A percentile compares a stretch with the other conserved stretches of the same genome.
Evolutionary conservation across 2,329 filamentous ascomycete species (phyloP).

Genomic region (Colletotrichum sp.): DNA sequence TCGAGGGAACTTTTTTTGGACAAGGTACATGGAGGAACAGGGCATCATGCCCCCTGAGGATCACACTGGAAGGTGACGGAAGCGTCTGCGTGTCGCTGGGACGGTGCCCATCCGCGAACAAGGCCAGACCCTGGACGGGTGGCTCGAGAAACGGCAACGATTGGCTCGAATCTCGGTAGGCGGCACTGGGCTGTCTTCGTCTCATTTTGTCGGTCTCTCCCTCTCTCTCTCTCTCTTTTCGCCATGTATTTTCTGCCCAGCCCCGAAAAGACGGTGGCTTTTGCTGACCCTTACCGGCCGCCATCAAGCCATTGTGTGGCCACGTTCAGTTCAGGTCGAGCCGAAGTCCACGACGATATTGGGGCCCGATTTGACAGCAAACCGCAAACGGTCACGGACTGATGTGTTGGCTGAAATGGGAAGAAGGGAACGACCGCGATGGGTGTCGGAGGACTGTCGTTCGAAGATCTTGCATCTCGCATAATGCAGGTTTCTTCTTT

Average conservation of each 20-base stretch:
- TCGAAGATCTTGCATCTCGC: not conserved
- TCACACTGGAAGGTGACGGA: constrained; percentile 12
- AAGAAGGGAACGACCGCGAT: not conserved
- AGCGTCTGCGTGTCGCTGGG: constrained; percentile 17
- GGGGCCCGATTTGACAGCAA: not conserved
- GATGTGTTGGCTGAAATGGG: not conserved
- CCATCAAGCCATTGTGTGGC: not conserved
- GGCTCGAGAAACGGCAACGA: not conserved
- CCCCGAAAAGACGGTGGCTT: not conserved
- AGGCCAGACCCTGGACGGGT: constrained; percentile 14
- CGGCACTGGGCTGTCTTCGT: constrained; percentile 11
- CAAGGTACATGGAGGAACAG: not conserved
- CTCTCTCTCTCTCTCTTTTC: not conserved
- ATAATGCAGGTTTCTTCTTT: not conserved
- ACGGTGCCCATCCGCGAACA: not conserved
- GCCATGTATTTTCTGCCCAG: not conserved
- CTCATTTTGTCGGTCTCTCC: constrained; percentile 7
- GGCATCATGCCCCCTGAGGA: not conserved
- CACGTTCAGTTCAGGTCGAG: not conserved
- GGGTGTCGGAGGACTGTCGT: not conserved
- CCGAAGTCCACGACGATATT: not conserved
- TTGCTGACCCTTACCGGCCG: not conserved
- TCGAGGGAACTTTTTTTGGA: not conserved
- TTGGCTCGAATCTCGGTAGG: constrained; percentile 12
- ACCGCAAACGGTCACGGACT: constrained; percentile 1